A percentile compares a stretch with the other conserved stretches of the same genome.
phyloP scores from a whole-genome alignment of 2,329 filamentous ascomycete species.

The Emericellopsis cladophorae region DNA sequence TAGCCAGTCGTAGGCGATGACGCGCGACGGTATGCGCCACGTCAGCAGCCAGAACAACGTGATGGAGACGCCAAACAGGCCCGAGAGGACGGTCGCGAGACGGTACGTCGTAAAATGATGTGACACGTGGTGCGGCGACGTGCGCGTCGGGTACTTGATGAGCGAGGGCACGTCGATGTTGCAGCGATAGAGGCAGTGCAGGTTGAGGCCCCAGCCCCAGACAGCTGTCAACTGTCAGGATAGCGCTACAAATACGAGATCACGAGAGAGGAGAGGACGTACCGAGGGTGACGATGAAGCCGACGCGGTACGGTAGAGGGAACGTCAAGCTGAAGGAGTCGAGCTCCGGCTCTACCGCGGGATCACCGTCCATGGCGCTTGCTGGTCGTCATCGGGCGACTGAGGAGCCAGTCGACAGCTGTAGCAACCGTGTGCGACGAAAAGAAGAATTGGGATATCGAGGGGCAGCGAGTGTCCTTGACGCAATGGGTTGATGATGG shows the following conservation, averaged over 20 bases:
- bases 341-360: slow-evolving; percentile 55
- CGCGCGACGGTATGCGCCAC: slow-evolving; percentile 52
- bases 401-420: neutral
- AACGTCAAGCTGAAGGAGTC: slow-evolving; percentile 81
- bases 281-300: slow-evolving; percentile 78
- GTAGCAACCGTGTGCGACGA: neutral
- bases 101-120: slow-evolving; percentile 80
- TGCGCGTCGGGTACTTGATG: slow-evolving; percentile 72
- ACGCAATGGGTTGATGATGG: no score
- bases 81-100: slow-evolving; percentile 64
- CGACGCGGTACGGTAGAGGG: slow-evolving; percentile 80
- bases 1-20: slow-evolving; percentile 71
- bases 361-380: slow-evolving; percentile 52
- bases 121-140: slow-evolving; percentile 54
- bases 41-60: slow-evolving; percentile 76
- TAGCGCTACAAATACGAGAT: neutral
- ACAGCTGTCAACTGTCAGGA: slow-evolving; percentile 49
- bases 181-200: slow-evolving; percentile 68
- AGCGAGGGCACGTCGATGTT: slow-evolving; percentile 81
- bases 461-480: no score
- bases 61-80: slow-evolving; percentile 59
- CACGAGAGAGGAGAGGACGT: slow-evolving; percentile 13
- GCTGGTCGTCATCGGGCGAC: slow-evolving; percentile 1
- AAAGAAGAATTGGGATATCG: neutral
- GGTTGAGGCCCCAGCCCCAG: slow-evolving; percentile 90